These are phyloP conservation scores for Comarum palustre DNA, from an alignment of 306 rosid genomes.

Conservation along the genomic window DNA sequence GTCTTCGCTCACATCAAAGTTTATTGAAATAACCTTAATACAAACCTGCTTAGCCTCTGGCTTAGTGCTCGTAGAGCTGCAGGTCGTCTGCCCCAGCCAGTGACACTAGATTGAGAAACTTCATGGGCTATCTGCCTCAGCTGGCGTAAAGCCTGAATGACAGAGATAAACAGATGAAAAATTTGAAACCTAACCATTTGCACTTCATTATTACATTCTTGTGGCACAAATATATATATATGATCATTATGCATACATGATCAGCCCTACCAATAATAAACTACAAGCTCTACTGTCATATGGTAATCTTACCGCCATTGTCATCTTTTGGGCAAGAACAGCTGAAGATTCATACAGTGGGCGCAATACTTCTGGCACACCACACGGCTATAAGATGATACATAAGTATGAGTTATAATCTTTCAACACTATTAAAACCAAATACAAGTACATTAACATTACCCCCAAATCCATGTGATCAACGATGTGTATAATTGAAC, in stretches of 20 bases:
- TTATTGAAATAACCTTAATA: conserved; percentile 10
- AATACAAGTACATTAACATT: conserved; percentile 7
- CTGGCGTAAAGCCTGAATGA: conserved; percentile 76
- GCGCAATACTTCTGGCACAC: conserved; percentile 93
- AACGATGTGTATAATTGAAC: conserved; percentile 91
- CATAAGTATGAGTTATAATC: conserved; percentile 15
- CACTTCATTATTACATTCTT: not conserved
- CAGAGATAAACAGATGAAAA: conserved; percentile 14
- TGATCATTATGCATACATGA: not conserved
- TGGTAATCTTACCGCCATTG: conserved; percentile 76
- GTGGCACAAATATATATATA: not conserved
- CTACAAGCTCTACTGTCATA: not conserved
- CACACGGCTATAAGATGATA: conserved; percentile 67
- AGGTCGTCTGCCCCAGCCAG: conserved; percentile 96
- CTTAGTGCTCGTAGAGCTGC: conserved; percentile 86
- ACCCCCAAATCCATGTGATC: conserved; percentile 97
- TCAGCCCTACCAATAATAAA: not conserved
- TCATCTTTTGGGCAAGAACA: conserved; percentile 85
- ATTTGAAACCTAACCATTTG: not conserved
- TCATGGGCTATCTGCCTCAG: conserved; percentile 91
- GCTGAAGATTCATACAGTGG: conserved; percentile 89
- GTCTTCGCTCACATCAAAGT: not conserved
- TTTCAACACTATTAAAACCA: not conserved
- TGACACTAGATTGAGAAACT: conserved; percentile 80
- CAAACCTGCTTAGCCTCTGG: conserved; percentile 88